phyloP scores from a whole-genome alignment of 768 basidiomycete genomes.

The Lactifluus hygrophoroides region DNA sequence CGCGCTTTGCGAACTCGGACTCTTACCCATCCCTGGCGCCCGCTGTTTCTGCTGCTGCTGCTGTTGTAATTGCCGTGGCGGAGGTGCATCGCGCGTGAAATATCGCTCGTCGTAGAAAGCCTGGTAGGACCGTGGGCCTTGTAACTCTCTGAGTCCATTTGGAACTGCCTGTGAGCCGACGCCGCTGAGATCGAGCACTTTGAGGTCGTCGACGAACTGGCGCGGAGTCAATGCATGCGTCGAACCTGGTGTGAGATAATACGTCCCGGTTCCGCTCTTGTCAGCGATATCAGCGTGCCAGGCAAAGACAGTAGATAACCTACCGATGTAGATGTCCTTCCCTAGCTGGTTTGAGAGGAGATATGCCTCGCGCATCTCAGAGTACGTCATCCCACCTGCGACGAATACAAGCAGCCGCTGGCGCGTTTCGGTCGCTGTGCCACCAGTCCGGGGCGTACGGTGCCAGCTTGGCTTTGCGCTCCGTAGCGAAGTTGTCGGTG shows the following conservation, averaged over 20 bases:
- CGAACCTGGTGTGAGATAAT: constrained; percentile 50
- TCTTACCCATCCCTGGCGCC: constrained; percentile 29
- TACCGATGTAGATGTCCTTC: constrained; percentile 91
- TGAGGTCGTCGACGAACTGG: constrained; percentile 78
- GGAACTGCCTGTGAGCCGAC: constrained; percentile 67
- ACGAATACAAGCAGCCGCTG: constrained; percentile 85
- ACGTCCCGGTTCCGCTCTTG: no score
- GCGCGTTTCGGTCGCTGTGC: constrained; percentile 38
- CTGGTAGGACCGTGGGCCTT: constrained; percentile 49
- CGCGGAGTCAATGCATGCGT: constrained; percentile 82
- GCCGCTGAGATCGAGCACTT: constrained; percentile 80
- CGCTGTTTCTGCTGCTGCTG: constrained; percentile 28
- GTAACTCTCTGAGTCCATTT: constrained; percentile 52
- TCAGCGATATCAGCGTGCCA: not conserved
- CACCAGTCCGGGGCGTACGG: constrained; percentile 51
- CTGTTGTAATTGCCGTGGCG: constrained; percentile 36
- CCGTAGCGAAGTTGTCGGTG: constrained; percentile 60
- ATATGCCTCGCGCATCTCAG: constrained; percentile 87
- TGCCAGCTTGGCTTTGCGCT: constrained; percentile 90
- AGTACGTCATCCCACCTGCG: constrained; percentile 93
- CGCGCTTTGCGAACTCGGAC: constrained; percentile 18
- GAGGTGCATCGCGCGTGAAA: constrained; percentile 55
- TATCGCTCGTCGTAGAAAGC: constrained; percentile 77
- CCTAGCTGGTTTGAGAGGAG: constrained; percentile 62
- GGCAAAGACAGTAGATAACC: constrained; percentile 1